Base-by-base conservation (phyloP, 164 flowering plant genomes). In the Vitis vinifera region DNA sequence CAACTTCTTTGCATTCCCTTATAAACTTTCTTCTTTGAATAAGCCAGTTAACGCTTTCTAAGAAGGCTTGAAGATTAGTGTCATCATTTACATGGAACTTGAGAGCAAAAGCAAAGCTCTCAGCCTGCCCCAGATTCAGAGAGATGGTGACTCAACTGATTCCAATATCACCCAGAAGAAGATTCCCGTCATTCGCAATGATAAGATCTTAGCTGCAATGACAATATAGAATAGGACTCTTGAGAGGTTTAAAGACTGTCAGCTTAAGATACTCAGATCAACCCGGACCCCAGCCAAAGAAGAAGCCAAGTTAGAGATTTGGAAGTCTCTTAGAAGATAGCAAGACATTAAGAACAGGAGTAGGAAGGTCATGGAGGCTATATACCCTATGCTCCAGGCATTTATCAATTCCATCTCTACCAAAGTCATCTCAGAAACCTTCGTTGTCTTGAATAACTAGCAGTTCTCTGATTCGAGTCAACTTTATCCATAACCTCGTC, bases 141-240 rank as follows among this genome's bases (percentile, higher is more conserved):
- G 74, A 92, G 91, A 74, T 90, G 90, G 71, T 90, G 88, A 53
- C 64, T 81, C 98, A 97, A 95, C 47, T 89, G 79, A 68, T 75
- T 85, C 97, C 99, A 92, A 80, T 90, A 92, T 98, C 98, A 92
- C 2, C 84, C 91, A 15, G 76, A 67, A 53, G 83, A 76, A 31
- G 79, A n/a, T 10, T 37, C n/a, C n/a, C 13, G 16, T 10, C 14
- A 15, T 27, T 55, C 55, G 7, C 48, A 59, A 23, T 27, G 9
- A 3, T 23, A 29, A 19, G 13, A 14, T n/a, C 30, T 64, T 27
- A 60, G 51, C 72, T 70, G 73, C 87, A 76, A 13, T 76, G 76
- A 69, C 86, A 82, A 52, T 19, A 53, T 49, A 71, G 16, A 11
- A 4, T 48, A 1, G 73, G 64, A 71, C 15, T 61, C 59, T 71